Evolutionary conservation across 192 early-diverging fungal species (phyloP).

Genomic region (Entrophospora sp.): DNA sequence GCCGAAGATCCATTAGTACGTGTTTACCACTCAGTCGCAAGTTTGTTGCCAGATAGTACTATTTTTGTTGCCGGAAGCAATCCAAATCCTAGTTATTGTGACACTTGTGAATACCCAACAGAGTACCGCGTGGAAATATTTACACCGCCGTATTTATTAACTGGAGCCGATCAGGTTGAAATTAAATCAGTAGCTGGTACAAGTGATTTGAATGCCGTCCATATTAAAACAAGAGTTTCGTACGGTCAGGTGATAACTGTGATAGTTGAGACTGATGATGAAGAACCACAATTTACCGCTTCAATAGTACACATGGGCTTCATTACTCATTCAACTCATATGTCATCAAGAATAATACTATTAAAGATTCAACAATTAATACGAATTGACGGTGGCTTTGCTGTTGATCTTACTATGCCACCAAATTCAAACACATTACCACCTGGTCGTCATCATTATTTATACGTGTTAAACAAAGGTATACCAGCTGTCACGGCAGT

Average conservation of each 20-base stretch:
- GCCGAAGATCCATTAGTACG: constrained; percentile 32
- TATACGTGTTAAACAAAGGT: constrained; percentile 42
- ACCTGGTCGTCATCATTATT: constrained; percentile 39
- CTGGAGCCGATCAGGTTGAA: constrained; percentile 23
- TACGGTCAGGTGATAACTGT: constrained; percentile 24
- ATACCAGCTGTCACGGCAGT: constrained; percentile 23
- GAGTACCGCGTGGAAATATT: constrained; percentile 52
- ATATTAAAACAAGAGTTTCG: constrained; percentile 9
- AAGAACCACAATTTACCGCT: constrained; percentile 26
- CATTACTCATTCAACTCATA: constrained; percentile 44
- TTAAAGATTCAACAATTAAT: constrained; percentile 7
- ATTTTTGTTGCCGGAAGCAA: constrained; percentile 35
- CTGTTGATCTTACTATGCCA: constrained; percentile 26
- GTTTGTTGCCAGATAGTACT: constrained; percentile 35
- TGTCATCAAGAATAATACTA: constrained; percentile 36
- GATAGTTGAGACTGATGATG: constrained; percentile 17
- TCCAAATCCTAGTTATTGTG: constrained; percentile 24
- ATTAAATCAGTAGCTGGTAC: constrained; percentile 5
- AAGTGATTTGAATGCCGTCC: background rate
- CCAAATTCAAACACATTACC: constrained; percentile 46
- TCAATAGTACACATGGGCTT: constrained; percentile 40
- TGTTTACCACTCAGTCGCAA: constrained; percentile 53
- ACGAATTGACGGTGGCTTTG: constrained; percentile 19
- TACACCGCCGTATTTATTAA: constrained; percentile 45
- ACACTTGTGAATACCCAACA: constrained; percentile 30